A percentile compares a stretch with the other conserved stretches of the same genome.
phyloP scores from a whole-genome alignment of 805 yeast species.

The Schwanniomyces yamadae region DNA sequence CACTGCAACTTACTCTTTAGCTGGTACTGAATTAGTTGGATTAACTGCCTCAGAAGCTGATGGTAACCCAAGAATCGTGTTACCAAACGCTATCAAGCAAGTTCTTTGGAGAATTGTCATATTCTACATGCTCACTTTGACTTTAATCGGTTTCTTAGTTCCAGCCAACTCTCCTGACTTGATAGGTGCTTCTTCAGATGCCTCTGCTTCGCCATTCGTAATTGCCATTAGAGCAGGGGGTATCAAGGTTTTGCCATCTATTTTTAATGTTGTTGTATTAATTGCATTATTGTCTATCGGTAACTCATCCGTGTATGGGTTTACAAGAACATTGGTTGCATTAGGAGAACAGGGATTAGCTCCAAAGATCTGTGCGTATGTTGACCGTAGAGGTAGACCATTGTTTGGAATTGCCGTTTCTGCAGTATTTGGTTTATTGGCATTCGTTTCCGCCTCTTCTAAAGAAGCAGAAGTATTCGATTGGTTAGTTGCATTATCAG shows the following conservation, averaged over 20 bases:
- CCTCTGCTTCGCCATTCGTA: conserved; percentile 43
- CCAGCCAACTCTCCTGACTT: conserved; percentile 28
- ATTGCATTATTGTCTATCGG: conserved; percentile 43
- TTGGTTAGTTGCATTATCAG: conserved; percentile 35
- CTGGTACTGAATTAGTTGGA: conserved; percentile 43
- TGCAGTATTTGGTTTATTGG: conserved; percentile 36
- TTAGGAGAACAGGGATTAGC: conserved; percentile 43
- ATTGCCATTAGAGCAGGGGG: conserved; percentile 43
- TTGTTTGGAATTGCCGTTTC: conserved; percentile 33
- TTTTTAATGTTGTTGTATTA: conserved; percentile 42
- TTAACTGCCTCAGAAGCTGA: conserved; percentile 39
- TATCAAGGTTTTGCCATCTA: conserved; percentile 41
- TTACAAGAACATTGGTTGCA: conserved; percentile 40
- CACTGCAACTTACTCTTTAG: conserved; percentile 42
- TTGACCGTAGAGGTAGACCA: conserved; percentile 42
- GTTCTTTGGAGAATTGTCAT: conserved; percentile 42
- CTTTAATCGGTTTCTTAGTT: conserved; percentile 40
- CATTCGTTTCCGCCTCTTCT: conserved; percentile 42
- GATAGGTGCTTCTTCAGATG: conserved; percentile 23
- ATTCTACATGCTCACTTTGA: conserved; percentile 41
- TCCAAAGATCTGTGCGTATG: conserved; percentile 32
- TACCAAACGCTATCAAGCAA: conserved; percentile 43
- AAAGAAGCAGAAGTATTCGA: conserved; percentile 34
- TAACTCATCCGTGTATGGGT: conserved; percentile 44
- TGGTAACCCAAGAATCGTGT: conserved; percentile 36